These are phyloP conservation scores for Macadamia integrifolia DNA, from an alignment of 164 flowering plant species.

Conservation along the genomic window DNA sequence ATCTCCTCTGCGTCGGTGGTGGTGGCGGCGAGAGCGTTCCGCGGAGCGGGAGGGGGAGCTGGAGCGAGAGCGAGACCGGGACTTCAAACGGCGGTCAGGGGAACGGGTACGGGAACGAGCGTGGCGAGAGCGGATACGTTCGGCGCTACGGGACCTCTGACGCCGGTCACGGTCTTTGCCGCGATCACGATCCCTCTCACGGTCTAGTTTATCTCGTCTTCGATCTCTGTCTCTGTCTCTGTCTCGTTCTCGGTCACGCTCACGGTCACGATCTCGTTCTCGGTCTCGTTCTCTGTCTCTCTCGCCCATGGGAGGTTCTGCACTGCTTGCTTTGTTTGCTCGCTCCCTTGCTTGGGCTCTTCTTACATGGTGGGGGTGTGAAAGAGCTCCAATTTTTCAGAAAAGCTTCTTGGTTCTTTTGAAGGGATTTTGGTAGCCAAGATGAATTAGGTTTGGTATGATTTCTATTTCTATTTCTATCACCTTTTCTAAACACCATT, in stretches of 20 bases:
- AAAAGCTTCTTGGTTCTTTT: no score
- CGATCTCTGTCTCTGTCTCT: constrained; percentile 18
- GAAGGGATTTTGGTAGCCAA: no score
- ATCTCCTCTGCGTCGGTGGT: constrained; percentile 26
- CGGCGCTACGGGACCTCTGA: constrained; percentile 47
- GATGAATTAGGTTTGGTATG: no score
- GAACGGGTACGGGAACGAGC: constrained; percentile 33
- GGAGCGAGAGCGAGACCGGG: constrained; percentile 34
- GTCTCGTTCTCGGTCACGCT: constrained; percentile 19
- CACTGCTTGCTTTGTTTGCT: no score
- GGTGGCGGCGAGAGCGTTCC: constrained; percentile 39
- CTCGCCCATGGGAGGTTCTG: no score
- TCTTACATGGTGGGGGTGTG: no score
- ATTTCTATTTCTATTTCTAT: no score
- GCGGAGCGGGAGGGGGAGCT: constrained; percentile 17
- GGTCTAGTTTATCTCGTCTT: constrained; percentile 17
- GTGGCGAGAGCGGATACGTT: constrained; percentile 40
- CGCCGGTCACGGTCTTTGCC: constrained; percentile 36
- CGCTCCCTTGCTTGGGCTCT: no score
- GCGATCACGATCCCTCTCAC: constrained; percentile 22
- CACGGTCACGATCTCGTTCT: constrained; percentile 4
- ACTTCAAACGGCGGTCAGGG: constrained; percentile 26
- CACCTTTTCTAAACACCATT: no score
- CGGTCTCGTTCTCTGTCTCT: no score
- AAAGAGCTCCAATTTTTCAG: no score